Evolutionary conservation across 179 eudicot genomes (phyloP).

Genomic region (Actinidia arguta): DNA sequence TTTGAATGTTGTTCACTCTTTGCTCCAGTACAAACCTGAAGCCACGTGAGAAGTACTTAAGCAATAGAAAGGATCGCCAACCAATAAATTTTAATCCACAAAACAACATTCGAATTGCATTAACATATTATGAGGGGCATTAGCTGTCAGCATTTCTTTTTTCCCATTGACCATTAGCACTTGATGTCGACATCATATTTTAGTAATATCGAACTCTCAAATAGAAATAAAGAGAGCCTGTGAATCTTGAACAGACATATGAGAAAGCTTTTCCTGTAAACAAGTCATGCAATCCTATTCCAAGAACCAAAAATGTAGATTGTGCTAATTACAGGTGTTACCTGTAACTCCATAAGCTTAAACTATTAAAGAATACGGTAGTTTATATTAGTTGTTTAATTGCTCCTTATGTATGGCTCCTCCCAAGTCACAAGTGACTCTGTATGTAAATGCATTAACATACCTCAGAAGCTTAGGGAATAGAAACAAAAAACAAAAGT

Average conservation of each 20-base stretch:
- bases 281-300: not conserved
- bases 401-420: not conserved
- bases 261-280: not conserved
- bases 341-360: constrained; percentile 7
- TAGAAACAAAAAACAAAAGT: not conserved
- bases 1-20: constrained; percentile 86
- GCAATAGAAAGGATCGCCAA: constrained; percentile 9
- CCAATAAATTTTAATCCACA: not conserved
- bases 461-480: not conserved
- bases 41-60: not conserved
- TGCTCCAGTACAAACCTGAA: constrained; percentile 92
- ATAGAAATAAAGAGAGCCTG: not conserved
- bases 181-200: not conserved
- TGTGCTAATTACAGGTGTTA: not conserved
- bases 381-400: not conserved
- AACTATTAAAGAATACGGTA: not conserved
- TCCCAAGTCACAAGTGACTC: not conserved
- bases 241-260: not conserved
- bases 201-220: not conserved
- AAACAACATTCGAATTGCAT: too few species aligned
- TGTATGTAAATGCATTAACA: not conserved
- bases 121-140: too few species aligned
- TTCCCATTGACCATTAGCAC: too few species aligned
- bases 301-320: not conserved
- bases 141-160: too few species aligned